Base-by-base conservation (phyloP, 768 basidiomycete genomes). In the Boletus vermiculosoides region DNA sequence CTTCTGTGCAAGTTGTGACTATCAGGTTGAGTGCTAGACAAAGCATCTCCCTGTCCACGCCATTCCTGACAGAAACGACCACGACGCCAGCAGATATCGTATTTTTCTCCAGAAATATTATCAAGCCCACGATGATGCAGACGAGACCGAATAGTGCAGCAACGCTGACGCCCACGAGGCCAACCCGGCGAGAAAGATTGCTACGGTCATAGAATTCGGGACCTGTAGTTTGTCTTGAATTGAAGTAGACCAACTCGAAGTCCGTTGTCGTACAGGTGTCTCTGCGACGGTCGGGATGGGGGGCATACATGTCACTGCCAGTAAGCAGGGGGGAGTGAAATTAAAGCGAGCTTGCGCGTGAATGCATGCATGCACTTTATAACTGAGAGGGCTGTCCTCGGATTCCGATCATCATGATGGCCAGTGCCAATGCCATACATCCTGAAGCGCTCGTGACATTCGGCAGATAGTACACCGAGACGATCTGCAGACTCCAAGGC, bases 131-230 rank as follows among this genome's bases (percentile, higher is more conserved):
- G 20, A 59, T 34, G 9, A 70, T 63, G 58, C 72, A 73, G 48
- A 45, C 23, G 37, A 9, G 49, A 25, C 72, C 48, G 16, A 73
- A 63, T 2, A 68, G 8, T 4, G 62, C 47, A 22, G 72, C 53
- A 15, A 64, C 15, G 9, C 61, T 61, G 10, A 72, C 52, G 18
- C 72, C 70, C 15, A 60, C 52, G 48, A 72, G 63, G 53, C 62
- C 59, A 4, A 62, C n/a, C 37, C 23, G 56, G 49, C 72, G 69
- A 18, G 66, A 65, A 10, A 57, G 48, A 10, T 61, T 57, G 54
- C 70, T 67, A 33, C 64, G 64, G 45, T 71, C 65, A 40, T 68
- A 72, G 37, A 68, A 68, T n/a, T 70, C 64, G 48, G 62, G 60
- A 4, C 68, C 58, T 5, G 68, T 52, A 5, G 59, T 66, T 20